Conservation (phyloP, 2,329 filamentous ascomycete genomes). For the Immersiporthe knoxdaviesiana region DNA sequence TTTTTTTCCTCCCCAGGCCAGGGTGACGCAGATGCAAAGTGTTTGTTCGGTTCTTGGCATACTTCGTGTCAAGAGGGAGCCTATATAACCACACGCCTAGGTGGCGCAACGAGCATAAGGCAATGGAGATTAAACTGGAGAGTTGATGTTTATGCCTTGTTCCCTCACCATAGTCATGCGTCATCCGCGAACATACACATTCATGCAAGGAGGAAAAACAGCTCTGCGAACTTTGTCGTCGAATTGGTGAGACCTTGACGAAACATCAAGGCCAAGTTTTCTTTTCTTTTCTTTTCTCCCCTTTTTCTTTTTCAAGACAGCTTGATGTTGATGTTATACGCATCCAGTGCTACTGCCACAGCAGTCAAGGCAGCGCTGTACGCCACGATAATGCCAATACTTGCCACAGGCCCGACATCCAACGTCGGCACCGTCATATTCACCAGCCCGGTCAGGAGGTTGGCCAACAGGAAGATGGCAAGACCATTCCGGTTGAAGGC, state of each 20-base stretch:
- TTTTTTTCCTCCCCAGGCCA: neutral
- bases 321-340: slow-evolving; percentile 70
- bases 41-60: neutral
- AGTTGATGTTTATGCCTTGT: neutral
- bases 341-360: slow-evolving; percentile 69
- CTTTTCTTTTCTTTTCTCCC: neutral
- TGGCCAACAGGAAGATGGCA: slow-evolving; percentile 82
- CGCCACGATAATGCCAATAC: slow-evolving; percentile 74
- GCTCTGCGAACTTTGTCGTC: neutral
- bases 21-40: neutral
- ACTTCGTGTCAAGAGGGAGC: neutral
- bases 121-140: neutral
- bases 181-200: neutral
- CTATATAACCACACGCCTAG: neutral
- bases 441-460: slow-evolving; percentile 84
- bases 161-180: neutral
- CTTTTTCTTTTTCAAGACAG: slow-evolving; percentile 40
- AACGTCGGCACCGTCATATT: slow-evolving; percentile 87
- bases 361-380: slow-evolving; percentile 72
- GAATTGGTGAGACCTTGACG: neutral
- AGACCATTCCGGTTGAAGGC: slow-evolving; percentile 91
- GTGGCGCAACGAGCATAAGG: neutral
- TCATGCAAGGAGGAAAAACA: neutral
- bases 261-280: neutral
- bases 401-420: slow-evolving; percentile 63